phyloP scores from a whole-genome alignment of 2,329 filamentous ascomycete species.

The Aureobasidium sp. region DNA sequence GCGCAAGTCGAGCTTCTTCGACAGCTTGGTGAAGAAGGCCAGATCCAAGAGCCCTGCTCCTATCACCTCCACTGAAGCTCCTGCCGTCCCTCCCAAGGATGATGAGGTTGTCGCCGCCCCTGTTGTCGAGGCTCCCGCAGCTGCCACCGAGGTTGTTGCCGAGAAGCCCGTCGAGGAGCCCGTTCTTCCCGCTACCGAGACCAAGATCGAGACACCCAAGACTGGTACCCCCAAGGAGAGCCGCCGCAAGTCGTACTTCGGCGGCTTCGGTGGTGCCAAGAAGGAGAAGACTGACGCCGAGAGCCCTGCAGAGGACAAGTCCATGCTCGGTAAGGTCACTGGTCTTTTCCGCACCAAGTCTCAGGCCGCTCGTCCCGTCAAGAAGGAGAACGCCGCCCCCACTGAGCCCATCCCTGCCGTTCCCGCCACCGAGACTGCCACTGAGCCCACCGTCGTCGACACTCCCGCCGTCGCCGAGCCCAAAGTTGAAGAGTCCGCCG shows the following conservation, averaged over 20 bases:
- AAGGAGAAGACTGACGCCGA: constrained; percentile 24
- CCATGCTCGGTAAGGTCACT: constrained; percentile 22
- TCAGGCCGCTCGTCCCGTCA: constrained; percentile 34
- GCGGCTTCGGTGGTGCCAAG: constrained; percentile 18
- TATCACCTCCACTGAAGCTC: constrained; percentile 15
- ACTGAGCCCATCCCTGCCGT: constrained; percentile 21
- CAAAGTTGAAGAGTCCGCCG: constrained; percentile 21
- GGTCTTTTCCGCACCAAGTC: constrained; percentile 34
- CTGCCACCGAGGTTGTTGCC: constrained; percentile 20
- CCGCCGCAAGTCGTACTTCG: constrained; percentile 21
- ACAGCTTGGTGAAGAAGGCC: constrained; percentile 17
- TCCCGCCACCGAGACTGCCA: constrained; percentile 11
- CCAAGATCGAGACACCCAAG: constrained; percentile 15
- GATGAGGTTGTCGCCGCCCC: constrained; percentile 19
- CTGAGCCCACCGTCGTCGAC: constrained; percentile 2
- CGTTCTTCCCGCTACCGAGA: constrained; percentile 9
- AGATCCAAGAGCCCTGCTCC: constrained; percentile 19
- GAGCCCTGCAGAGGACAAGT: constrained; percentile 22
- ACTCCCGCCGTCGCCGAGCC: constrained; percentile 10
- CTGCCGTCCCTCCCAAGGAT: constrained; percentile 21
- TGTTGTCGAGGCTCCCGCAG: constrained; percentile 17
- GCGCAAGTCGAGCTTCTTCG: constrained; percentile 19
- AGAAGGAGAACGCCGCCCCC: constrained; percentile 31
- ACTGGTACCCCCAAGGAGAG: constrained; percentile 18
- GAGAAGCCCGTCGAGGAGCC: constrained; percentile 16